phyloP scores from a whole-genome alignment of 345 rosid species.

The Linum usitatissimum region DNA sequence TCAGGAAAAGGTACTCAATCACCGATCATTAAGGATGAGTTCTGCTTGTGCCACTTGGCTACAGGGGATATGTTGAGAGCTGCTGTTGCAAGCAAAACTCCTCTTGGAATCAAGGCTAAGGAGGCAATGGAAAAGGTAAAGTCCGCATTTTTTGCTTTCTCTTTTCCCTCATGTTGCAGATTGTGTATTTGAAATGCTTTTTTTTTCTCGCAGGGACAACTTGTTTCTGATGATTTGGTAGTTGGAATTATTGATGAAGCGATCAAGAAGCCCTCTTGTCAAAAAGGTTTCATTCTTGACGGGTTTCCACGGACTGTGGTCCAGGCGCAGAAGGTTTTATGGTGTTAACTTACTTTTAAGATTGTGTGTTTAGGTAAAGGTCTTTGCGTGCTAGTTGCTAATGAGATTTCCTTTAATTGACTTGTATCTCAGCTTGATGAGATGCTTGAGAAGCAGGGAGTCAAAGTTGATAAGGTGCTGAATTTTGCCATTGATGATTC shows the following conservation, averaged over 20 bases:
- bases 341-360: background rate
- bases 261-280: constrained; percentile 79
- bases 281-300: constrained; percentile 90
- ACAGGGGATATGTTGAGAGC: constrained; percentile 99
- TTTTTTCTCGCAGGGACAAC: constrained; percentile 52
- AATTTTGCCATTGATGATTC: constrained; percentile 83
- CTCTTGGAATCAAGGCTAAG: constrained; percentile 90
- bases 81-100: constrained; percentile 87
- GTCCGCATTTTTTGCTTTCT: background rate
- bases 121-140: constrained; percentile 94
- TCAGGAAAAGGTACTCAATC: constrained; percentile 98
- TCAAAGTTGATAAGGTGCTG: constrained; percentile 65
- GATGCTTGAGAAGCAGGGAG: constrained; percentile 79
- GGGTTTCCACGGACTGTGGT: constrained; percentile 87
- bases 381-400: background rate
- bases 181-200: constrained; percentile 2
- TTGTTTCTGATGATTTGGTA: constrained; percentile 92
- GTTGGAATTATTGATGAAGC: constrained; percentile 95
- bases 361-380: background rate
- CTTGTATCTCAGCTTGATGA: constrained; percentile 61
- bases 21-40: constrained; percentile 84
- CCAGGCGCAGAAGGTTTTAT: constrained; percentile 71
- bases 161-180: background rate
- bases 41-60: constrained; percentile 93
- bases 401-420: constrained; percentile 1